A percentile compares a stretch with the other conserved stretches of the same genome.
These are phyloP conservation scores for Metarhizium anisopliae DNA, from an alignment of 2,329 filamentous ascomycete genomes.

Conservation along the genomic window DNA sequence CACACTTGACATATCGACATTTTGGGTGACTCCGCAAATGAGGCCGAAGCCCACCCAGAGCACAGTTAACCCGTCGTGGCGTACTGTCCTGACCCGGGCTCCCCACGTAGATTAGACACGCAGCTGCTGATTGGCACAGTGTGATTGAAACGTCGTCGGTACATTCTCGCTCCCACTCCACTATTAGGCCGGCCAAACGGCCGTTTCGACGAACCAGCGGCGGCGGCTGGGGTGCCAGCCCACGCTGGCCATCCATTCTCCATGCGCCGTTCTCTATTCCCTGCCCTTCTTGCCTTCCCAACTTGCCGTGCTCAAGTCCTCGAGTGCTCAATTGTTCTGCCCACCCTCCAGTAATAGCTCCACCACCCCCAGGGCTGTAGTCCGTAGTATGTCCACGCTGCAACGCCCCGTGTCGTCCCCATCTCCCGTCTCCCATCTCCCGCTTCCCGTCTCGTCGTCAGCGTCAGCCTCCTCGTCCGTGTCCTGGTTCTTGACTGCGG, in stretches of 20 bases:
- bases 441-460: background rate
- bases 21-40: constrained; percentile 9
- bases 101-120: background rate
- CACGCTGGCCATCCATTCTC: constrained; percentile 1
- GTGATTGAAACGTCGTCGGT: background rate
- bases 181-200: constrained; percentile 51
- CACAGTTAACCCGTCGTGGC: background rate
- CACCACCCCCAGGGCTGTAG: background rate
- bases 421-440: background rate
- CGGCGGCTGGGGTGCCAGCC: constrained; percentile 1
- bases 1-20: background rate
- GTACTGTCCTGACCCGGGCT: too few species aligned
- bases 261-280: constrained; percentile 7
- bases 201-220: constrained; percentile 35
- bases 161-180: constrained; percentile 29
- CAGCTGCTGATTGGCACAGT: constrained; percentile 1
- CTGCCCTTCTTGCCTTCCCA: constrained; percentile 12
- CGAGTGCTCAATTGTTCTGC: background rate
- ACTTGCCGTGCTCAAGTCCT: constrained; percentile 14
- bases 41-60: constrained; percentile 5
- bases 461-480: too few species aligned
- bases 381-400: background rate
- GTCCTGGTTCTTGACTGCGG: too few species aligned
- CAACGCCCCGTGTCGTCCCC: constrained; percentile 1
- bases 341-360: constrained; percentile 2